Evolutionary conservation across 352 stramenopile species (phyloP).

Genomic region (Globisporangium polare): DNA sequence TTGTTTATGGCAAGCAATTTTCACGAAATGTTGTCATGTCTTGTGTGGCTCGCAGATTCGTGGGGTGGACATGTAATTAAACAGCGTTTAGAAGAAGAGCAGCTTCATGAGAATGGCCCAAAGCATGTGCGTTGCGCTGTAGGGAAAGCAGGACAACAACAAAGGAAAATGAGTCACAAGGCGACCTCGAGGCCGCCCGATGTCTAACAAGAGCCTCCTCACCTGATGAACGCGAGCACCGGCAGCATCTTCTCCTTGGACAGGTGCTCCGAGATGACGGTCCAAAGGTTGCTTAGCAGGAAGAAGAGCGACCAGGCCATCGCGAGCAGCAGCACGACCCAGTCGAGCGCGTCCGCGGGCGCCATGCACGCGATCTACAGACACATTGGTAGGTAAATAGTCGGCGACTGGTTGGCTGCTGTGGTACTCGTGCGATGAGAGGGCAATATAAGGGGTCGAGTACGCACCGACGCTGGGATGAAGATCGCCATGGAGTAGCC

Average conservation of each 20-base stretch:
- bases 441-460: neutral
- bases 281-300: conserved; percentile 74
- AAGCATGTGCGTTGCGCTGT: conserved; percentile 69
- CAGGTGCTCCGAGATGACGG: conserved; percentile 68
- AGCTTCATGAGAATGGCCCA: conserved; percentile 86
- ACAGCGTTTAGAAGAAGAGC: conserved; percentile 71
- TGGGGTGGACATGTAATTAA: conserved; percentile 4
- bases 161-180: neutral
- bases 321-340: conserved; percentile 69
- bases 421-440: neutral
- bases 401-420: neutral
- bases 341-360: conserved; percentile 71
- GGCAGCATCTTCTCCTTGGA: conserved; percentile 88
- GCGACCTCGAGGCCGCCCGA: too few species aligned
- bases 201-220: neutral
- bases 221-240: conserved; percentile 80
- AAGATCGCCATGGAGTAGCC: conserved; percentile 83
- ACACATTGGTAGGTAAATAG: neutral
- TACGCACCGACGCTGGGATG: conserved; percentile 68
- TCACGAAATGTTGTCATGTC: too few species aligned
- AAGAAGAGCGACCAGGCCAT: conserved; percentile 88
- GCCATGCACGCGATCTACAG: conserved; percentile 71
- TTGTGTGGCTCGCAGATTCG: neutral
- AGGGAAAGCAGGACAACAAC: neutral
- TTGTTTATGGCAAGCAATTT: neutral